A percentile compares a stretch with the other conserved stretches of the same genome.
phyloP scores from a whole-genome alignment of 306 rosid genomes.

The Cicer arietinum region DNA sequence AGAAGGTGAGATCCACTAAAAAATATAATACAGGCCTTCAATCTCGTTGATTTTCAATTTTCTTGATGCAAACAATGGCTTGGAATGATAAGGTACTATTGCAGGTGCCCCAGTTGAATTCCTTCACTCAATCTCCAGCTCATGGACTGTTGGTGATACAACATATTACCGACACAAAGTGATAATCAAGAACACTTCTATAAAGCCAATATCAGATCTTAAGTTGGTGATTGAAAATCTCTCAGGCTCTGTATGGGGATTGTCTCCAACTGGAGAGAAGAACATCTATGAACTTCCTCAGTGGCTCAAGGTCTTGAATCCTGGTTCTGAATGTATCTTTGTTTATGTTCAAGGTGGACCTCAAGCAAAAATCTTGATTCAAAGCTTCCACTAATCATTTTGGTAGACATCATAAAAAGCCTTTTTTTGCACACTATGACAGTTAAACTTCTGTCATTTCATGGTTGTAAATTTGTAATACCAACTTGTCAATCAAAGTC shows the following conservation, averaged over 20 bases:
- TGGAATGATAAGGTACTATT: slow-evolving; percentile 7
- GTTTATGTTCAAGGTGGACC: slow-evolving; percentile 90
- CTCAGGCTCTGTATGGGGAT: slow-evolving; percentile 79
- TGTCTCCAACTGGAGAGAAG: slow-evolving; percentile 63
- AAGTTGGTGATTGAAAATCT: slow-evolving; percentile 64
- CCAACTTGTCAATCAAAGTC: slow-evolving; percentile 27
- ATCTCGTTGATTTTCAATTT: neutral
- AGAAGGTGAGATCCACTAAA: slow-evolving; percentile 36
- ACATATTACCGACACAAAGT: slow-evolving; percentile 78
- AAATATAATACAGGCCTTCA: neutral
- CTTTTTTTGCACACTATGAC: neutral
- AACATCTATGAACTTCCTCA: slow-evolving; percentile 69
- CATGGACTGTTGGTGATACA: slow-evolving; percentile 61
- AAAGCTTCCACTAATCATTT: slow-evolving; percentile 60
- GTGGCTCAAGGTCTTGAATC: slow-evolving; percentile 66
- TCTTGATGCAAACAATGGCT: neutral
- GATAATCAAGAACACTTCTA: slow-evolving; percentile 68
- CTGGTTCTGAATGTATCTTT: slow-evolving; percentile 64
- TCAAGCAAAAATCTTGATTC: slow-evolving; percentile 66
- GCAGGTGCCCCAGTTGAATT: slow-evolving; percentile 64
- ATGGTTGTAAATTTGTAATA: slow-evolving; percentile 33
- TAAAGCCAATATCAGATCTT: slow-evolving; percentile 62
- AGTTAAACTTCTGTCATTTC: slow-evolving; percentile 19
- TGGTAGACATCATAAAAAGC: neutral
- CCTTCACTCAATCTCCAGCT: slow-evolving; percentile 69